Evolutionary conservation across 176 grass and related monocot species (phyloP).

Genomic region (Pontederia paniculata): DNA sequence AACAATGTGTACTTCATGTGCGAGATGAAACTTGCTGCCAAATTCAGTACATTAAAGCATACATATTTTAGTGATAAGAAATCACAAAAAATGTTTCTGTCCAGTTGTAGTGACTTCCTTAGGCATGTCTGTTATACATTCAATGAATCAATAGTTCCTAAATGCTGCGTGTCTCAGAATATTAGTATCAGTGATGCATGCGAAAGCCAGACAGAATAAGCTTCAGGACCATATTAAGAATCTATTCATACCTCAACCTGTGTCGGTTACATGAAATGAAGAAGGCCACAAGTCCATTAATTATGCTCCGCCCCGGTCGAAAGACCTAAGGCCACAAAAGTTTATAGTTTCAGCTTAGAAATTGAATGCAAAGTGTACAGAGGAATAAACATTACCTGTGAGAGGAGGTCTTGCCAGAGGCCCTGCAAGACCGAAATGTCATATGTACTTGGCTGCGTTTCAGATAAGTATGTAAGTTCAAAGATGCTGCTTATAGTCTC

Average conservation of each 20-base stretch:
- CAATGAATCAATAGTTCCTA: background rate
- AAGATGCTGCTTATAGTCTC: constrained; percentile 61
- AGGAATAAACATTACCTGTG: constrained; percentile 26
- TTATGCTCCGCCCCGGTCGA: constrained; percentile 51
- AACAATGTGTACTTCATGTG: too few relatives aligned
- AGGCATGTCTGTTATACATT: too few relatives aligned
- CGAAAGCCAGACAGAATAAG: too few relatives aligned
- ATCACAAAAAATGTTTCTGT: too few relatives aligned
- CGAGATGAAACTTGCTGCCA: too few relatives aligned
- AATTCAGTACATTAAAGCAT: too few relatives aligned
- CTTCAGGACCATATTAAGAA: background rate
- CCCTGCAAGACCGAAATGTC: constrained; percentile 48
- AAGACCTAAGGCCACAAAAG: constrained; percentile 35
- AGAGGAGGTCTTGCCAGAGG: constrained; percentile 89
- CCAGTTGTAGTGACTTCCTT: too few relatives aligned
- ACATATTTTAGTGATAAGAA: too few relatives aligned
- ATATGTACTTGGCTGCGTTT: constrained; percentile 37
- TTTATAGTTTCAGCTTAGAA: background rate
- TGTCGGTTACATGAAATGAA: constrained; percentile 68
- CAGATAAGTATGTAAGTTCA: constrained; percentile 46
- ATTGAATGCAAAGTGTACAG: background rate
- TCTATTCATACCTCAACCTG: constrained; percentile 44
- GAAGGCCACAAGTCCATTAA: constrained; percentile 56
- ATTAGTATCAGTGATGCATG: background rate
- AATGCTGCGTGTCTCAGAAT: background rate